Conservation (phyloP, 768 basidiomycete species). For the Aureoboletus auriporus region DNA sequence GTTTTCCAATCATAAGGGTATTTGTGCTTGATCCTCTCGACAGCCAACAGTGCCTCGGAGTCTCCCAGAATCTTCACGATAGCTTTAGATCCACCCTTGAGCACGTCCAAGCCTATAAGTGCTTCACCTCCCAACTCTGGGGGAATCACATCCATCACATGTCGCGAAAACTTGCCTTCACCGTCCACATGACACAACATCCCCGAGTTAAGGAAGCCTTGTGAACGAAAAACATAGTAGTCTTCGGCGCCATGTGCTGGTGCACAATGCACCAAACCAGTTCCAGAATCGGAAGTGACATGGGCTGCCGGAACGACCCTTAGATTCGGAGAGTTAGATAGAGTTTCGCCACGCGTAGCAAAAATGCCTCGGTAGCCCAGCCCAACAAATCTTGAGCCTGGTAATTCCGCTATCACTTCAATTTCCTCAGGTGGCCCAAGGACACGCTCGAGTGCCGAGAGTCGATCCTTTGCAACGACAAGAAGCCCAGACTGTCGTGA, state of each 20-base stretch:
- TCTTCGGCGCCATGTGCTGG: constrained; percentile 95
- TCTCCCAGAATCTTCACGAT: constrained; percentile 59
- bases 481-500: constrained; percentile 28
- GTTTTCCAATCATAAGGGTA: constrained; percentile 99
- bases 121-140: constrained; percentile 35
- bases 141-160: constrained; percentile 51
- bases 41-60: constrained; percentile 53
- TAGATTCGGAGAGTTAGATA: constrained; percentile 14
- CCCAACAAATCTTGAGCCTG: constrained; percentile 50
- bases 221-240: constrained; percentile 68
- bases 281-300: constrained; percentile 86
- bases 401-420: constrained; percentile 19
- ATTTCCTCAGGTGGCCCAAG: constrained; percentile 20
- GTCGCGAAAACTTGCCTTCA: constrained; percentile 64
- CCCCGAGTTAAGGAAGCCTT: constrained; percentile 45
- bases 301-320: constrained; percentile 64
- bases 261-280: constrained; percentile 92
- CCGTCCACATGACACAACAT: constrained; percentile 81
- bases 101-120: constrained; percentile 67
- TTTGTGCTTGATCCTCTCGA: constrained; percentile 73
- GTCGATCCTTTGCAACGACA: constrained; percentile 51
- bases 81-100: constrained; percentile 65
- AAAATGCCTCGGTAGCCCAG: constrained; percentile 64
- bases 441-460: constrained; percentile 31
- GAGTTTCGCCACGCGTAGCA: constrained; percentile 12